Percentiles rank a stretch among this genome's conserved stretches.
These are phyloP conservation scores for Daldinia loculata DNA, from an alignment of 495 filamentous ascomycete genomes.

Conservation along the genomic window DNA sequence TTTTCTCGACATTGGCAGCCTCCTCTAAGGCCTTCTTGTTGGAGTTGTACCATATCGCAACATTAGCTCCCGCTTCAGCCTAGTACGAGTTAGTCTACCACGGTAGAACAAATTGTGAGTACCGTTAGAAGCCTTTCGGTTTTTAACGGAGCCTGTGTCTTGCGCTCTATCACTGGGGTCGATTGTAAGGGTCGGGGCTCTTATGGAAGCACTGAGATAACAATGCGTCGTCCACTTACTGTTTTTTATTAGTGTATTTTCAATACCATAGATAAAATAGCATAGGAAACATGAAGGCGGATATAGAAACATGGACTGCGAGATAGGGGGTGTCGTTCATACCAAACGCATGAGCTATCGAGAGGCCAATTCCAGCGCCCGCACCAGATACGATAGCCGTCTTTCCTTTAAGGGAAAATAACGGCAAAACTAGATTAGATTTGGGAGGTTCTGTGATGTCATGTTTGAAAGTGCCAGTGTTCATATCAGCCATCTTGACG, in stretches of 20 bases:
- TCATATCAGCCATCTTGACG: slow-evolving; percentile 55
- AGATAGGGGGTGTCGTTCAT: slow-evolving; percentile 5
- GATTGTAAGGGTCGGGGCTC: not conserved
- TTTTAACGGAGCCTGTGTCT: not conserved
- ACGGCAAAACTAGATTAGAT: slow-evolving; percentile 70
- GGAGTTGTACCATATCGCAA: slow-evolving; percentile 86
- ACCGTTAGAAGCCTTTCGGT: not conserved
- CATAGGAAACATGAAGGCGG: no score
- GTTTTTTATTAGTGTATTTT: slow-evolving; percentile 9
- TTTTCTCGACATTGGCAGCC: slow-evolving; percentile 76
- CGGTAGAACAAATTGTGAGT: not conserved
- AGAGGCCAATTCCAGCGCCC: slow-evolving; percentile 81
- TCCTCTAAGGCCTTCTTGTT: slow-evolving; percentile 74
- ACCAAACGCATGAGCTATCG: slow-evolving; percentile 70
- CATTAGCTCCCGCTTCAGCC: slow-evolving; percentile 87
- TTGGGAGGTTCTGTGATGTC: slow-evolving; percentile 67
- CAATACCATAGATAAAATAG: not conserved
- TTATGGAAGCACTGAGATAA: not conserved
- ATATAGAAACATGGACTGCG: not conserved
- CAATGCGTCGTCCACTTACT: slow-evolving; percentile 28
- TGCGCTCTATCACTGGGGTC: not conserved
- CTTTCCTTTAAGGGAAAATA: slow-evolving; percentile 84
- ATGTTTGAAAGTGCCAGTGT: slow-evolving; percentile 66
- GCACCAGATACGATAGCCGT: slow-evolving; percentile 87
- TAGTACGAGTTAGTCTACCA: slow-evolving; percentile 10